phyloP scores from a whole-genome alignment of 2,329 filamentous ascomycete genomes.

The Pezicula carpinea region DNA sequence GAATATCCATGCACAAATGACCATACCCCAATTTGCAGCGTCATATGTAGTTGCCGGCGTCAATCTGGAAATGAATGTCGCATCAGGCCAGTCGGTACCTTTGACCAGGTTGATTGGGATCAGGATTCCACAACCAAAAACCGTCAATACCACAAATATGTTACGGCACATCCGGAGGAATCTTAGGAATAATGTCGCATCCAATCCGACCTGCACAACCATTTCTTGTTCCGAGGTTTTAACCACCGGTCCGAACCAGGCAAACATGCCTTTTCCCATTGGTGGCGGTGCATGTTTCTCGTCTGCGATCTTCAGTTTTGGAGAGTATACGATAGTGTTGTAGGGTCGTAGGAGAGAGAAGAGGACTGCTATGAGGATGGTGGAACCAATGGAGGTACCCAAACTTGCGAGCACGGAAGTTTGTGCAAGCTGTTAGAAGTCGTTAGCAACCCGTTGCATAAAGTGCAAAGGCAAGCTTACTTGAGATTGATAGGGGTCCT shows the following conservation, averaged over 20 bases:
- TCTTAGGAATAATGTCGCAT: constrained; percentile 85
- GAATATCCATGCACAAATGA: constrained; percentile 59
- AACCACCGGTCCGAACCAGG: constrained; percentile 79
- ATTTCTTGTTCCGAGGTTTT: constrained; percentile 72
- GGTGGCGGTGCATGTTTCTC: constrained; percentile 83
- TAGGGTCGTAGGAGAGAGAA: constrained; percentile 91
- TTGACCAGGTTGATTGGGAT: constrained; percentile 72
- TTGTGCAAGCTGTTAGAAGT: constrained; percentile 24
- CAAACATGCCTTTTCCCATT: constrained; percentile 79
- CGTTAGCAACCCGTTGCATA: neutral
- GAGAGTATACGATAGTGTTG: constrained; percentile 89
- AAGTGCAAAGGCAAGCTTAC: neutral
- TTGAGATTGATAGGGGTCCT: constrained; percentile 8
- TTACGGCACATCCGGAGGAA: constrained; percentile 90
- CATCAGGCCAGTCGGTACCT: constrained; percentile 30
- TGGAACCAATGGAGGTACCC: constrained; percentile 73
- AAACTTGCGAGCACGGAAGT: constrained; percentile 74
- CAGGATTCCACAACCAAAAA: constrained; percentile 72
- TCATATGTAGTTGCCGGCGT: constrained; percentile 53
- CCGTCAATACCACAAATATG: constrained; percentile 69
- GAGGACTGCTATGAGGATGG: constrained; percentile 65
- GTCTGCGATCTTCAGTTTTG: constrained; percentile 88
- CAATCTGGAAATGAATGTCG: constrained; percentile 49
- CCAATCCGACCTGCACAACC: constrained; percentile 80
- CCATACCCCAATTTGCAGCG: constrained; percentile 52